Evolutionary conservation across 495 filamentous ascomycete genomes (phyloP).

Genomic region (Pyrenopolyporus hunteri): DNA sequence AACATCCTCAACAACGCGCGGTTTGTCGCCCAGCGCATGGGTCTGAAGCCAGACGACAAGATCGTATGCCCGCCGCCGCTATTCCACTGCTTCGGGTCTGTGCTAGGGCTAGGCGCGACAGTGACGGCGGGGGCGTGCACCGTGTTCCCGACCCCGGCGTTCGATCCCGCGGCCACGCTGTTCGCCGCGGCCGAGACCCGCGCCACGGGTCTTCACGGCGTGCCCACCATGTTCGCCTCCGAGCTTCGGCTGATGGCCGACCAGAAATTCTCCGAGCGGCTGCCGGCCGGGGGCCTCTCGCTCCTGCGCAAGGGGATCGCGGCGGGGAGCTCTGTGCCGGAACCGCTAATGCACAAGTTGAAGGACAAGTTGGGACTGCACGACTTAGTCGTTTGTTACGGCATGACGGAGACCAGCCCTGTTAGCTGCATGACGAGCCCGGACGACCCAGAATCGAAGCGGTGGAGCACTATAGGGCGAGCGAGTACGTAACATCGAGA

Average conservation of each 20-base stretch:
- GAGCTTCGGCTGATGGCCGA: slow-evolving; percentile 74
- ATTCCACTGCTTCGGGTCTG: slow-evolving; percentile 92
- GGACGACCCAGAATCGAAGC: slow-evolving; percentile 79
- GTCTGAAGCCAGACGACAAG: slow-evolving; percentile 70
- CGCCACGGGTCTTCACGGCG: slow-evolving; percentile 88
- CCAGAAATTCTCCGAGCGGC: slow-evolving; percentile 44
- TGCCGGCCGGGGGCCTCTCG: slow-evolving; percentile 59
- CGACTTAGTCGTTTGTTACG: slow-evolving; percentile 94
- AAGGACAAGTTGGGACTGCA: slow-evolving; percentile 77
- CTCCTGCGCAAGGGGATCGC: slow-evolving; percentile 86
- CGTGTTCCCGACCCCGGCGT: slow-evolving; percentile 86
- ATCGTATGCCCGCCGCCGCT: slow-evolving; percentile 87
- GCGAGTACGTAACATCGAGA: too few relatives aligned
- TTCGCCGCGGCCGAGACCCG: slow-evolving; percentile 72
- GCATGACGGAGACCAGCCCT: slow-evolving; percentile 98
- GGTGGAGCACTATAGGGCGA: slow-evolving; percentile 76
- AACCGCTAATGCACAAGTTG: slow-evolving; percentile 81
- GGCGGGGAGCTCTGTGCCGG: slow-evolving; percentile 84
- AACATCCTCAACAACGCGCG: slow-evolving; percentile 90
- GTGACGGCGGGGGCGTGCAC: slow-evolving; percentile 85
- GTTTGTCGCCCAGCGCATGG: slow-evolving; percentile 83
- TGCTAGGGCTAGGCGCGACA: slow-evolving; percentile 93
- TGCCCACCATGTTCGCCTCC: slow-evolving; percentile 96
- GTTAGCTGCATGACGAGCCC: slow-evolving; percentile 90
- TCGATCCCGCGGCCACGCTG: slow-evolving; percentile 77